Conservation (phyloP, 768 basidiomycete genomes). For the Rubroboletus satanas region DNA sequence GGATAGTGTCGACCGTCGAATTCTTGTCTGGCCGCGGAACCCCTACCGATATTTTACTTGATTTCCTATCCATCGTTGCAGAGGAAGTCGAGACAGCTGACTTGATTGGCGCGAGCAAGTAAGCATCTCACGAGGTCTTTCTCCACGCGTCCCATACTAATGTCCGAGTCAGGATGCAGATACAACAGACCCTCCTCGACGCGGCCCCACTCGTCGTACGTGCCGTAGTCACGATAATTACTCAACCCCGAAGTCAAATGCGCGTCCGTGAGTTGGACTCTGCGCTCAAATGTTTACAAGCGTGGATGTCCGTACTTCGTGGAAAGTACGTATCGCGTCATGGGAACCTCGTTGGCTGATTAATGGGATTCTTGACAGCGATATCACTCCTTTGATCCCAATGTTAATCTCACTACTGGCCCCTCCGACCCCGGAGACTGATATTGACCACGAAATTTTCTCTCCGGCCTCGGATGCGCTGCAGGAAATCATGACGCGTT, state of each 20-base stretch:
- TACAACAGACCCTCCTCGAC: conserved; percentile 61
- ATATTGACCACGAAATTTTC: conserved; percentile 51
- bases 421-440: conserved; percentile 28
- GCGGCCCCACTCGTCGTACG: conserved; percentile 69
- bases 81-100: conserved; percentile 80
- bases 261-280: conserved; percentile 50
- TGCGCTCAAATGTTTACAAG: conserved; percentile 75
- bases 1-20: conserved; percentile 64
- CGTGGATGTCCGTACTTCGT: conserved; percentile 74
- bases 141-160: conserved; percentile 5
- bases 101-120: conserved; percentile 71
- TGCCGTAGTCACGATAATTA: conserved; percentile 59
- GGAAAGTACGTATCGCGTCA: conserved; percentile 49
- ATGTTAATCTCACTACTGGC: conserved; percentile 51
- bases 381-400: conserved; percentile 66
- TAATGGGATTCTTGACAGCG: conserved; percentile 37
- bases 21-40: conserved; percentile 59
- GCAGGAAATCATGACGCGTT: conserved; percentile 74
- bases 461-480: conserved; percentile 65
- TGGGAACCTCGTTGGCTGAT: background rate
- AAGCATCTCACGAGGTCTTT: conserved; percentile 26
- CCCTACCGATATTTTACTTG: conserved; percentile 56
- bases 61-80: conserved; percentile 78
- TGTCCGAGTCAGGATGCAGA: conserved; percentile 45
- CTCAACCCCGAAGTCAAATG: conserved; percentile 33